A percentile compares a stretch with the other conserved stretches of the same genome.
Evolutionary conservation across 495 filamentous ascomycete genomes (phyloP).

Genomic region (Melanomma pulvis-pyrius): DNA sequence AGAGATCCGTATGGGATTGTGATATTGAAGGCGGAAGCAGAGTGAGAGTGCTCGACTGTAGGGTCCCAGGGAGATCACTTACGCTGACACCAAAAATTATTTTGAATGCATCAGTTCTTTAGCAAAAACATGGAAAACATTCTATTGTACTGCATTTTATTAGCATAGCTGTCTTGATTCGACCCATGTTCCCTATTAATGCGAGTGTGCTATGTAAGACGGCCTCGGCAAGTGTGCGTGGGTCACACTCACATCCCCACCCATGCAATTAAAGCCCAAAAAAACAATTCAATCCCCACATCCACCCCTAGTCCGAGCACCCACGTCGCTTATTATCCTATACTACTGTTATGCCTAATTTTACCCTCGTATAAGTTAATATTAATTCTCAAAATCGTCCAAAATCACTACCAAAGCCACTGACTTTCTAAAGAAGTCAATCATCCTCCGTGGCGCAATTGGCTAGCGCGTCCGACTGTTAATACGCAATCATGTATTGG

Average conservation of each 20-base stretch:
- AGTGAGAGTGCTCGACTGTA: background rate
- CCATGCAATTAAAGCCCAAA: no score
- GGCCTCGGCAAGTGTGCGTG: no score
- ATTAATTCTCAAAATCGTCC: background rate
- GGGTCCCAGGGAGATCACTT: background rate
- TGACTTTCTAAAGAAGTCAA: background rate
- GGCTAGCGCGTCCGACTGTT: constrained; percentile 27
- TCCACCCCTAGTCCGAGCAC: no score
- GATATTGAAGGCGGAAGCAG: constrained; percentile 47
- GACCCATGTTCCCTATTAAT: no score
- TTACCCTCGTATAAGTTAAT: background rate
- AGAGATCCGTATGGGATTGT: constrained; percentile 77
- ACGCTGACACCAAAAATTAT: background rate
- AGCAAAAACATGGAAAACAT: no score
- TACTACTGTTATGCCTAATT: no score
- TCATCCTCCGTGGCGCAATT: constrained; percentile 25
- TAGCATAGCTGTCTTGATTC: no score
- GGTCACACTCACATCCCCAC: no score
- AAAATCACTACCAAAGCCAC: background rate
- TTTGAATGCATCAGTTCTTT: no score
- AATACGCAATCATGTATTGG: background rate
- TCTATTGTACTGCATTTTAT: no score
- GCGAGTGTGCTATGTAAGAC: no score
- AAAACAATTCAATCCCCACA: no score
- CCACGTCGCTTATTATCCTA: background rate